Evolutionary conservation across 1,284 basidiomycete genomes (phyloP).

Genomic region (Thecaphora frezii): DNA sequence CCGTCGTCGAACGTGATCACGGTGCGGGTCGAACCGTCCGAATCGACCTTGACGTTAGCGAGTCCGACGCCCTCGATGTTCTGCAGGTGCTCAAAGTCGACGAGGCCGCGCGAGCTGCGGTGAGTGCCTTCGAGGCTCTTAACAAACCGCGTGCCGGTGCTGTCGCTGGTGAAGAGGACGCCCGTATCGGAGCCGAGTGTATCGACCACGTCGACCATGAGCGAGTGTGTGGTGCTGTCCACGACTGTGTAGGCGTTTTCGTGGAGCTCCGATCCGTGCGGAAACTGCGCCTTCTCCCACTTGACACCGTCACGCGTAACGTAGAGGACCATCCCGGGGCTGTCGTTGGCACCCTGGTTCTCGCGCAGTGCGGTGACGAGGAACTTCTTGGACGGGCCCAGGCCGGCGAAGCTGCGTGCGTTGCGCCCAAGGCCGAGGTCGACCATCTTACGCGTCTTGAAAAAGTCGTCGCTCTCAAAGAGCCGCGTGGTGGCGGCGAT

Average conservation of each 20-base stretch:
- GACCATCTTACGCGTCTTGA: constrained; percentile 37
- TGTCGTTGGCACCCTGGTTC: constrained; percentile 20
- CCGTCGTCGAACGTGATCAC: constrained; percentile 90
- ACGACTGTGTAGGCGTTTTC: constrained; percentile 96
- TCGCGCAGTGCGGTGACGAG: constrained; percentile 53
- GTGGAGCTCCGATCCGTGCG: constrained; percentile 76
- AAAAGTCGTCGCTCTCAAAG: constrained; percentile 53
- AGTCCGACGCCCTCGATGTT: constrained; percentile 92
- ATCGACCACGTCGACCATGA: constrained; percentile 80
- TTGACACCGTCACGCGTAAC: constrained; percentile 46
- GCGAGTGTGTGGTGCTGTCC: constrained; percentile 85
- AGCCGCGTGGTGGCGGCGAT: constrained; percentile 24
- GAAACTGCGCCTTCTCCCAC: constrained; percentile 65
- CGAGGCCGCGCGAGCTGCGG: constrained; percentile 80
- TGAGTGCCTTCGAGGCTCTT: constrained; percentile 87
- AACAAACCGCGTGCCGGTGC: constrained; percentile 92
- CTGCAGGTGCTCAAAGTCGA: constrained; percentile 88
- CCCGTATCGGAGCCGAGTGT: constrained; percentile 69
- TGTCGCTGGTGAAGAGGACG: constrained; percentile 90
- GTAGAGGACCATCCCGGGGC: constrained; percentile 51
- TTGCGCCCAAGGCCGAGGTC: constrained; percentile 47
- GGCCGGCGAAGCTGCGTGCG: constrained; percentile 48
- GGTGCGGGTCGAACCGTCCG: constrained; percentile 70
- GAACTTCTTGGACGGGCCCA: constrained; percentile 49
- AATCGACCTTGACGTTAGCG: constrained; percentile 76